These are phyloP conservation scores for Multifurca ochricompacta DNA, from an alignment of 768 basidiomycete genomes.

Conservation along the genomic window DNA sequence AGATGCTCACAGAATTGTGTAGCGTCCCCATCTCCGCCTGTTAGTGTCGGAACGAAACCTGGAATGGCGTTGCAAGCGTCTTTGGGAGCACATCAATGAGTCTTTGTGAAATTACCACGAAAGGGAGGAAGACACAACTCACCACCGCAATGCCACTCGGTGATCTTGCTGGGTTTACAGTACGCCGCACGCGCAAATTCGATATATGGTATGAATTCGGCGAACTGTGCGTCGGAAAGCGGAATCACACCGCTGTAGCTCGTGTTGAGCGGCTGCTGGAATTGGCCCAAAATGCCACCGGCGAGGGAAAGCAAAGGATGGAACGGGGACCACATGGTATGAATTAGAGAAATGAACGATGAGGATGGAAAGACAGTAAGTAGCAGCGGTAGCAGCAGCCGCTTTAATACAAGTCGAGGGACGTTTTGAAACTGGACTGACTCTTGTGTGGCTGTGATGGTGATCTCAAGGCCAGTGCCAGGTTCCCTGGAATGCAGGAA, in stretches of 20 bases:
- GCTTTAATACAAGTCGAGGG: background rate
- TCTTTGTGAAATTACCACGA: background rate
- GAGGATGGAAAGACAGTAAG: background rate
- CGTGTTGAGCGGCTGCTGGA: background rate
- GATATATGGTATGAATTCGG: constrained; percentile 37
- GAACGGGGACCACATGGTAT: background rate
- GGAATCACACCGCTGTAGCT: constrained; percentile 16
- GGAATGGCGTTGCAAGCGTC: constrained; percentile 37
- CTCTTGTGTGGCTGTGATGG: no score
- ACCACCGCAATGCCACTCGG: constrained; percentile 41
- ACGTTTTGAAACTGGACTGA: no score
- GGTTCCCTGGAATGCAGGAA: no score
- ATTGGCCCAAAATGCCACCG: background rate
- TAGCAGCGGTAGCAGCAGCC: background rate
- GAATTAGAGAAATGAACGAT: background rate
- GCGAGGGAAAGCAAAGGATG: background rate
- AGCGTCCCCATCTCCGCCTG: constrained; percentile 43
- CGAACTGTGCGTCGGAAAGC: constrained; percentile 29
- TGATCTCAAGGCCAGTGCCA: no score
- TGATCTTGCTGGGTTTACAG: constrained; percentile 33
- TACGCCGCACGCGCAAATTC: constrained; percentile 52
- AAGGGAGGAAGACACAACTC: constrained; percentile 16
- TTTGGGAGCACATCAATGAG: constrained; percentile 8
- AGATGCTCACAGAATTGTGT: constrained; percentile 39
- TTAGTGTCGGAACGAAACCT: constrained; percentile 34